Evolutionary conservation across 2,329 filamentous ascomycete genomes (phyloP).

Genomic region (Myriosclerotinia duriaeana): DNA sequence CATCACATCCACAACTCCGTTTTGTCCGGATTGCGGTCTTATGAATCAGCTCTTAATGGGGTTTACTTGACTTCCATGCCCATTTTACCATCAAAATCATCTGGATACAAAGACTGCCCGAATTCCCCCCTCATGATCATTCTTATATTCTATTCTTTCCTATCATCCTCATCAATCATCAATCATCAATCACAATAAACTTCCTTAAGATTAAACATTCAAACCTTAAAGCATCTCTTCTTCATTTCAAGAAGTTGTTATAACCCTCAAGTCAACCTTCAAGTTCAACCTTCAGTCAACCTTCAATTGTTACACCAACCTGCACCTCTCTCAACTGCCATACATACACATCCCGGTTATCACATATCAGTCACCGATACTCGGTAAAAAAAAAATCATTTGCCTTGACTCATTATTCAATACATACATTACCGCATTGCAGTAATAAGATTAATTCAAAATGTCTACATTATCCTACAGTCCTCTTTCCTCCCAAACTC

Average conservation of each 20-base stretch:
- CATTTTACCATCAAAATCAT: too few species aligned
- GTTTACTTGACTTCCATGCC: not conserved
- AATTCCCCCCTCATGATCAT: conserved; percentile 17
- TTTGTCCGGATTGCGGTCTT: conserved; percentile 23
- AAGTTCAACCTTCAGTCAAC: too few species aligned
- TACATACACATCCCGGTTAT: conserved; percentile 18
- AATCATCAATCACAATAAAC: not conserved
- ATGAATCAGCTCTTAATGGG: conserved; percentile 22
- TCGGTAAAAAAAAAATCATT: conserved; percentile 32
- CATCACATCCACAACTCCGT: conserved; percentile 19
- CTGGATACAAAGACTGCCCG: conserved; percentile 25
- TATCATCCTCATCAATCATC: conserved; percentile 3
- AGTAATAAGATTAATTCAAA: conserved; percentile 29
- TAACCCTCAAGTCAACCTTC: too few species aligned
- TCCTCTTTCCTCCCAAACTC: conserved; percentile 28
- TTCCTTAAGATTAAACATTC: not conserved
- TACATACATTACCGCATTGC: conserved; percentile 25
- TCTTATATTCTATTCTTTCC: not conserved
- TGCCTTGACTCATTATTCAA: conserved; percentile 39
- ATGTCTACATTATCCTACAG: conserved; percentile 36
- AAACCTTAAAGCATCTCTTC: too few species aligned
- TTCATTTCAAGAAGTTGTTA: too few species aligned
- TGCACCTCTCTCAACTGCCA: not conserved
- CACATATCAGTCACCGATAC: conserved; percentile 28
- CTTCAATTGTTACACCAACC: conserved; percentile 1